Evolutionary conservation across 169 alveolate genomes (phyloP), one percentile per base, ranked within the genome.

Genomic region (Plasmodium coatneyi): DNA sequence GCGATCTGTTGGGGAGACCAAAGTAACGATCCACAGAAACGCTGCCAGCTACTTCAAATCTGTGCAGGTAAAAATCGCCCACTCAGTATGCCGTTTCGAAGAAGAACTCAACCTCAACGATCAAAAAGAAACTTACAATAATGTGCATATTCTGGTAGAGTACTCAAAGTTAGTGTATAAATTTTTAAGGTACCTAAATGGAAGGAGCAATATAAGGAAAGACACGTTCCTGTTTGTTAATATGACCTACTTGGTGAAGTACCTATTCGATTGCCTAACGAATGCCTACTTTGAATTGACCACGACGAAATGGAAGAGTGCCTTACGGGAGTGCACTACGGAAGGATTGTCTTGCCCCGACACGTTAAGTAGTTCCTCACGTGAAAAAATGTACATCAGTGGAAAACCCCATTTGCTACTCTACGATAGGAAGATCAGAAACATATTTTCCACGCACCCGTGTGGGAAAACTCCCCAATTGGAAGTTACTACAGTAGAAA

Each of bases 391-490:
- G 30, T 90, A 90, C 22, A 80, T 90, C 36, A 22, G 36, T 22
- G 95, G 95, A 70, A 90, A 90, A 90, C 95, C 95, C 49, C 52
- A 87, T 56, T 1, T 87, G 49, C 3, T 14, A 78, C 71, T 87
- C 5, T 87, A 71, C 30, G 49, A 74, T 19, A 0, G 28, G 5
- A 87, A 76, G 14, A 1, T 78, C 3, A 84, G 60, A 39, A 19
- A 19, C 12, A 30, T 87, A 10, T 87, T 87, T n/a, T 36, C 41
- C 22, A 87, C 93, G 7, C 30, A 1, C 32, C 41, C n/a, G 6
- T 28, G 71, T 0, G 12, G 28, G 28, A 84, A 0, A 72, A 30
- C 19, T 30, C 46, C 19, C 4, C 32, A 5, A 4, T 19, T 1
- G 28, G 80, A 72, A 6, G 14, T 22, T 6, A 16, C 7, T 7